Conservation (phyloP, 306 rosid species). For the Ormosia semicastrata region DNA sequence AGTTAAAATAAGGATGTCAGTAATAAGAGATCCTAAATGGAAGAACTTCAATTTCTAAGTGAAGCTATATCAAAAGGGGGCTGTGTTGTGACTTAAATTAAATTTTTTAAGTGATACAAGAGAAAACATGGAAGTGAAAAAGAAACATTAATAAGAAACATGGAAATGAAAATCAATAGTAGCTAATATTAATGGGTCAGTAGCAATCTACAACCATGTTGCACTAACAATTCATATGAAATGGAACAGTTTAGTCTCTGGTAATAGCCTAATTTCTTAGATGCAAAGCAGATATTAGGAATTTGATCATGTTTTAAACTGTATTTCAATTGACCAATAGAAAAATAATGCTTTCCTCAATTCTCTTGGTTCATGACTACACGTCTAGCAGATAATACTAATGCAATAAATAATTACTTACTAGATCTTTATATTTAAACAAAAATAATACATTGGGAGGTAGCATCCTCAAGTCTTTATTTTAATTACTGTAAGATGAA, state of each 20-base stretch:
- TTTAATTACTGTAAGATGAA: not conserved
- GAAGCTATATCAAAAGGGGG: not conserved
- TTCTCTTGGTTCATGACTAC: not conserved
- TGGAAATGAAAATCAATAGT: not conserved
- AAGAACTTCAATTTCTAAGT: not conserved
- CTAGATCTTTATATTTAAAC: not conserved
- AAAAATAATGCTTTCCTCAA: not conserved
- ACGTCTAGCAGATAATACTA: not conserved
- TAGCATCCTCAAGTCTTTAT: not conserved
- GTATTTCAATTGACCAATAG: not conserved
- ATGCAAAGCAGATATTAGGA: not conserved
- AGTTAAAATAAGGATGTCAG: slow-evolving; percentile 2
- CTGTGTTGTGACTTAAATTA: not conserved
- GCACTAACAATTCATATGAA: not conserved
- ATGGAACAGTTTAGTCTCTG: not conserved
- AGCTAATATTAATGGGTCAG: not conserved
- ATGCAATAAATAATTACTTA: not conserved
- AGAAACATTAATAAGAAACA: not conserved
- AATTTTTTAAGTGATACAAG: not conserved
- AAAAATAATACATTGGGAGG: not conserved
- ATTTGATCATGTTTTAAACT: not conserved
- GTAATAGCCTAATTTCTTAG: not conserved
- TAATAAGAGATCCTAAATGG: not conserved
- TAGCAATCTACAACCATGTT: not conserved
- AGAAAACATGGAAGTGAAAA: not conserved